Conservation (phyloP, 257 asterid genomes). For the Ligustrum vulgare region DNA sequence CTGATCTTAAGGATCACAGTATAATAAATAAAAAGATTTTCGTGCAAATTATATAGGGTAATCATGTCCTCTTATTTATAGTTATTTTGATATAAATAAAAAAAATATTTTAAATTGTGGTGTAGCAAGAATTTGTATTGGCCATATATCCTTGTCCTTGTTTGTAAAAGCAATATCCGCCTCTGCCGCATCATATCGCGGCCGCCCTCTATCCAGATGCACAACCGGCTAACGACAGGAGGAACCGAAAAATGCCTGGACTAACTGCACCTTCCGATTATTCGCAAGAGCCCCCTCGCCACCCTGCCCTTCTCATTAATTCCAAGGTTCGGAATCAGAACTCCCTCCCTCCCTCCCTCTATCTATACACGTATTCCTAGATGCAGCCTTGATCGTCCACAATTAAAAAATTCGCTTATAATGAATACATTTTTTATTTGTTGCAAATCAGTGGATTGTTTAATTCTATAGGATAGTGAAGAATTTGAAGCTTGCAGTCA, state of each 20-base stretch:
- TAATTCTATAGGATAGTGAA: not conserved
- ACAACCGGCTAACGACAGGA: not conserved
- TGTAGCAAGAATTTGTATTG: too few relatives aligned
- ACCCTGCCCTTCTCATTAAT: conserved; percentile 68
- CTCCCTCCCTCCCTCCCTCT: not conserved
- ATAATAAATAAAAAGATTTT: too few relatives aligned
- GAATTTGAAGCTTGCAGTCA: not conserved
- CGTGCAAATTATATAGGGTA: too few relatives aligned
- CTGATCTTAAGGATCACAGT: too few relatives aligned
- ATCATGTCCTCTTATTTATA: too few relatives aligned
- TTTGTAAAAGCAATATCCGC: too few relatives aligned
- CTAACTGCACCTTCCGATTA: conserved; percentile 77
- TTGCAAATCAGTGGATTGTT: not conserved
- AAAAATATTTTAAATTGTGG: too few relatives aligned
- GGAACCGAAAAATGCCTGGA: conserved; percentile 65
- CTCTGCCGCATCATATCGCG: too few relatives aligned
- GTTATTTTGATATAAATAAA: too few relatives aligned
- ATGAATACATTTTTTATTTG: not conserved
- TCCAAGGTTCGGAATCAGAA: conserved; percentile 49
- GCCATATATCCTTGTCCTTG: too few relatives aligned
- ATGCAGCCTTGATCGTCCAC: not conserved
- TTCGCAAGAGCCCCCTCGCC: conserved; percentile 75
- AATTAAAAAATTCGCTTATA: not conserved
- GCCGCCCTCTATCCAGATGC: too few relatives aligned
- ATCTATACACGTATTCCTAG: not conserved